These are phyloP conservation scores for Populus euphratica DNA, from an alignment of 345 rosid genomes.

Conservation along the genomic window DNA sequence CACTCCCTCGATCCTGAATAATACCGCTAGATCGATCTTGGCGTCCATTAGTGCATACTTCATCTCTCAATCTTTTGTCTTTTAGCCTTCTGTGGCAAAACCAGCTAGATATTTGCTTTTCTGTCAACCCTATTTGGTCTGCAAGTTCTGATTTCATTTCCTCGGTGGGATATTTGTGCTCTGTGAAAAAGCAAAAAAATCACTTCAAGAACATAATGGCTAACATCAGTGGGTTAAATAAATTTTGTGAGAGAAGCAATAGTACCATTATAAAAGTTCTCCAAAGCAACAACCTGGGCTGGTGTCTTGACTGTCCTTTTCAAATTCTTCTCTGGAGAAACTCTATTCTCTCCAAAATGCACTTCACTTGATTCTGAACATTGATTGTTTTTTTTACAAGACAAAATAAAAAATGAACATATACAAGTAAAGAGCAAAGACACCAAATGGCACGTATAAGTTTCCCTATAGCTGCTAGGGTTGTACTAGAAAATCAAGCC, in stretches of 20 bases:
- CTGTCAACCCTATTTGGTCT: constrained; percentile 67
- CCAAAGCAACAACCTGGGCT: constrained; percentile 67
- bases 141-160: constrained; percentile 76
- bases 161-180: constrained; percentile 73
- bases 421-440: background rate
- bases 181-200: constrained; percentile 31
- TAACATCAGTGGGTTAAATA: constrained; percentile 7
- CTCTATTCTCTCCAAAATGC: constrained; percentile 57
- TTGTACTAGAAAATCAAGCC: background rate
- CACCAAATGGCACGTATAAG: background rate
- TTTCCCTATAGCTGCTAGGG: background rate
- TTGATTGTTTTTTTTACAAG: background rate
- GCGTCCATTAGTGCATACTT: constrained; percentile 51
- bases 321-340: constrained; percentile 48
- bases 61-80: constrained; percentile 70
- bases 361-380: constrained; percentile 55
- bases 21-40: constrained; percentile 80
- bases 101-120: constrained; percentile 96
- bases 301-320: constrained; percentile 74
- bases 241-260: constrained; percentile 11
- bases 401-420: constrained; percentile 6
- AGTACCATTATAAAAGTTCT: constrained; percentile 73
- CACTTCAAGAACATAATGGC: constrained; percentile 12
- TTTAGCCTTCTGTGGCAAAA: constrained; percentile 95
- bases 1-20: constrained; percentile 82